Conservation (phyloP, 2,329 filamentous ascomycete species). For the Colletotrichum sp. region DNA sequence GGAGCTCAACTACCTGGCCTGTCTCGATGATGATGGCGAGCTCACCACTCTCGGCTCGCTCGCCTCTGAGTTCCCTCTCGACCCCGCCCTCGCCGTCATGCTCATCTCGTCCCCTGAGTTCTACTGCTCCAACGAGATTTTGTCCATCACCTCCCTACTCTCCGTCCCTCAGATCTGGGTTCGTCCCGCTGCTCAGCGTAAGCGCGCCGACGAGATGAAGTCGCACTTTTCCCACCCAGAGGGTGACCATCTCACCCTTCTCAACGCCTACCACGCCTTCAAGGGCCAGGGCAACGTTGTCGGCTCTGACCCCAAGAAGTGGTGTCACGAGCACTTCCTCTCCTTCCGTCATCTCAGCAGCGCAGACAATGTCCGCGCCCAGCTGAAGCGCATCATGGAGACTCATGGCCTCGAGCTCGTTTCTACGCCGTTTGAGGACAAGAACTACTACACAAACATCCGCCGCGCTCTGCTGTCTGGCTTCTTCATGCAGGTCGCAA, state of each 20-base stretch:
- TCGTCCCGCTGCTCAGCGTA: slow-evolving; percentile 82
- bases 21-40: slow-evolving; percentile 94
- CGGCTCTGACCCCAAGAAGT: slow-evolving; percentile 76
- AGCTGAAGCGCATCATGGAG: slow-evolving; percentile 97
- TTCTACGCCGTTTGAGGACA: slow-evolving; percentile 90
- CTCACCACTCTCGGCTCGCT: slow-evolving; percentile 84
- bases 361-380: slow-evolving; percentile 90
- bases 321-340: slow-evolving; percentile 97
- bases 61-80: slow-evolving; percentile 93
- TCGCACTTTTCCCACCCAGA: slow-evolving; percentile 89
- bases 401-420: slow-evolving; percentile 84
- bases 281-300: slow-evolving; percentile 75
- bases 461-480: slow-evolving; percentile 88
- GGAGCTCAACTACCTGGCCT: slow-evolving; percentile 96
- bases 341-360: slow-evolving; percentile 87
- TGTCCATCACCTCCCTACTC: slow-evolving; percentile 91
- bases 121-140: slow-evolving; percentile 97
- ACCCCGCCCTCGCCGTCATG: slow-evolving; percentile 95
- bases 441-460: slow-evolving; percentile 98
- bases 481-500: slow-evolving; percentile 99
- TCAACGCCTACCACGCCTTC: slow-evolving; percentile 98
- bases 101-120: slow-evolving; percentile 97
- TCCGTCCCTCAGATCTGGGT: slow-evolving; percentile 96
- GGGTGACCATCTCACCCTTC: slow-evolving; percentile 92
- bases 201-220: slow-evolving; percentile 98